Conservation (phyloP, 129 eudicot genomes). For the Gnaphalium uliginosum region DNA sequence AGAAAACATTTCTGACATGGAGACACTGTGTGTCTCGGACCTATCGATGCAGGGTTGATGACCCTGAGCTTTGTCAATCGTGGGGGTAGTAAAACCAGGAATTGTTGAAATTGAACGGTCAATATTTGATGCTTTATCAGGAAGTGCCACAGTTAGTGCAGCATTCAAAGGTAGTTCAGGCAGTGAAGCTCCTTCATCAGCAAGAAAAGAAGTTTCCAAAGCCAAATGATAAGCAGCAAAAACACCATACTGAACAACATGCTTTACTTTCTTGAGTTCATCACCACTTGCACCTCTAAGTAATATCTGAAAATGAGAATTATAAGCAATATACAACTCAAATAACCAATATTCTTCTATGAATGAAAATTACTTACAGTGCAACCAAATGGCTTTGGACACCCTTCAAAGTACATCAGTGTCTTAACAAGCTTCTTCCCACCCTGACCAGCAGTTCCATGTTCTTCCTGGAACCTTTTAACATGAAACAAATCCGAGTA, state of each 20-base stretch:
- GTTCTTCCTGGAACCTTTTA: slow-evolving; percentile 74
- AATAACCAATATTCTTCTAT: background rate
- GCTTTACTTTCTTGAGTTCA: slow-evolving; percentile 95
- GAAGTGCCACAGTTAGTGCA: slow-evolving; percentile 79
- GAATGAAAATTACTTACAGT: slow-evolving; percentile 58
- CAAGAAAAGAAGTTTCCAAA: slow-evolving; percentile 95
- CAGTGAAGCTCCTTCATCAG: slow-evolving; percentile 96
- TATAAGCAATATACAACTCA: background rate
- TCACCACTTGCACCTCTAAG: slow-evolving; percentile 94
- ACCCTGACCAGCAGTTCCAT: slow-evolving; percentile 79
- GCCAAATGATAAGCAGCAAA: slow-evolving; percentile 99
- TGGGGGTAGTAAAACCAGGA: slow-evolving; percentile 59
- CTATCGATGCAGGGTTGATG: slow-evolving; percentile 28
- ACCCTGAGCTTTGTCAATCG: slow-evolving; percentile 42
- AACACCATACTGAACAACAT: slow-evolving; percentile 89
- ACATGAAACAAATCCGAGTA: slow-evolving; percentile 81
- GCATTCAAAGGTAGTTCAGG: slow-evolving; percentile 79
- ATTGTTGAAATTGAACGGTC: slow-evolving; percentile 86
- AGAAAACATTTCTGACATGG: slow-evolving; percentile 47
- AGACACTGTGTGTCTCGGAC: slow-evolving; percentile 49
- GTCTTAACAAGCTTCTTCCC: slow-evolving; percentile 90
- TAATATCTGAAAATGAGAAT: slow-evolving; percentile 58
- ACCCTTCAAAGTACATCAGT: slow-evolving; percentile 95
- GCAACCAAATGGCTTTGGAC: slow-evolving; percentile 98
- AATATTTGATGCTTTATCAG: slow-evolving; percentile 63